Conservation (phyloP, 2,329 filamentous ascomycete genomes). For the Pyrenochaeta sp. region DNA sequence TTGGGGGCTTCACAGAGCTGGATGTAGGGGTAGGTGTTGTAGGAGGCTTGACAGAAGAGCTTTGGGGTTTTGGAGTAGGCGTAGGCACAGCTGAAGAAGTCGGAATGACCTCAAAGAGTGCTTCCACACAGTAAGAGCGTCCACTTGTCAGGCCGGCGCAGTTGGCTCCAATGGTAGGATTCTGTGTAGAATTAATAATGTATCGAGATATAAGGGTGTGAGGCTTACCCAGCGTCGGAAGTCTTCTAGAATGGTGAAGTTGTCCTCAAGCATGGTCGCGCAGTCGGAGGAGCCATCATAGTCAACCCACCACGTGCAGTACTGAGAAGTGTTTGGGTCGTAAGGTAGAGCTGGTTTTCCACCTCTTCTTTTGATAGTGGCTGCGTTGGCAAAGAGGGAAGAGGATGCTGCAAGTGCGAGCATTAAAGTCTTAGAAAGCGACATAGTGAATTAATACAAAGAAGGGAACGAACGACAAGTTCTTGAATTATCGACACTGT, state of each 20-base stretch:
- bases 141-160: constrained; percentile 1
- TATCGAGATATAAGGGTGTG: too few relatives aligned
- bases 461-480: too few relatives aligned
- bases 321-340: neutral
- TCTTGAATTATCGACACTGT: too few relatives aligned
- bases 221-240: constrained; percentile 3
- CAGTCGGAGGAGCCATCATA: constrained; percentile 1
- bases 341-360: neutral
- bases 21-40: neutral
- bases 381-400: neutral
- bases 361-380: neutral
- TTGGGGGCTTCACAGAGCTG: neutral
- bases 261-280: constrained; percentile 1
- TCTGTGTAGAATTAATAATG: neutral
- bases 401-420: neutral
- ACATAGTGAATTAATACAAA: neutral
- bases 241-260: neutral
- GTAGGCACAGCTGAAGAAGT: neutral
- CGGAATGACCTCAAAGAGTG: constrained; percentile 1
- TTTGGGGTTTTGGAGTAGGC: neutral
- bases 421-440: neutral
- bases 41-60: neutral
- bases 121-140: constrained; percentile 4
- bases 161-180: constrained; percentile 1
- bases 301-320: constrained; percentile 4